These are phyloP conservation scores for Colletotrichum sp. DNA, from an alignment of 2,329 filamentous ascomycete genomes.

Conservation along the genomic window DNA sequence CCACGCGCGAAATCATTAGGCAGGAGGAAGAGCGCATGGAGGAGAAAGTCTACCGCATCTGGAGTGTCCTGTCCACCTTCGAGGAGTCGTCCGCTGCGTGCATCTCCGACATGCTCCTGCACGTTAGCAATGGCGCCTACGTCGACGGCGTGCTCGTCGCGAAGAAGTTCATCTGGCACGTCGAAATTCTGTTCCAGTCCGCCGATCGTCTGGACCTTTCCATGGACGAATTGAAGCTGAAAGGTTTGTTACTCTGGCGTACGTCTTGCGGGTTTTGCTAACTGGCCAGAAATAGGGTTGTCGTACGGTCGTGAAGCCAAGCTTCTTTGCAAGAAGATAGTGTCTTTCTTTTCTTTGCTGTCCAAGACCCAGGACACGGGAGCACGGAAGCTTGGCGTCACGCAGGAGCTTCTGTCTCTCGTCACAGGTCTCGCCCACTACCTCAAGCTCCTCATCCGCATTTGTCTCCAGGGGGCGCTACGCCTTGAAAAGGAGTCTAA, in stretches of 20 bases:
- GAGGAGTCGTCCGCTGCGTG: constrained; percentile 97
- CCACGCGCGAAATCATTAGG: constrained; percentile 77
- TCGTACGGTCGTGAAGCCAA: constrained; percentile 97
- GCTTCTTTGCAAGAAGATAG: constrained; percentile 98
- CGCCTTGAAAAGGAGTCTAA: constrained; percentile 87
- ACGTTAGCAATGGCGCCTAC: constrained; percentile 97
- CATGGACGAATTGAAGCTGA: constrained; percentile 72
- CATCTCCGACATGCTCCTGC: constrained; percentile 98
- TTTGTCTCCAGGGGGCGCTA: constrained; percentile 91
- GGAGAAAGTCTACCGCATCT: constrained; percentile 96
- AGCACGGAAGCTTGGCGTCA: constrained; percentile 91
- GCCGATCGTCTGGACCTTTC: constrained; percentile 83
- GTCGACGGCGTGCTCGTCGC: constrained; percentile 94
- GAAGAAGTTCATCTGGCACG: constrained; percentile 94
- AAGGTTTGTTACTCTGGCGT: constrained; percentile 61
- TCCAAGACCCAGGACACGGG: constrained; percentile 94
- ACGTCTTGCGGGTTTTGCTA: not conserved
- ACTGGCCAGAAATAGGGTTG: constrained; percentile 60
- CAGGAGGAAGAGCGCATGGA: constrained; percentile 93
- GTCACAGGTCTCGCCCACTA: constrained; percentile 97
- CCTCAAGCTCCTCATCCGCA: constrained; percentile 94
- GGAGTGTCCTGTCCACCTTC: constrained; percentile 96
- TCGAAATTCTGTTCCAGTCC: constrained; percentile 89
- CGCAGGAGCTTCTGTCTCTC: constrained; percentile 95
- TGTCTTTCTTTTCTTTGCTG: constrained; percentile 93